A percentile compares a stretch with the other conserved stretches of the same genome.
These are phyloP conservation scores for Mycena metata DNA, from an alignment of 768 basidiomycete species.

Conservation along the genomic window DNA sequence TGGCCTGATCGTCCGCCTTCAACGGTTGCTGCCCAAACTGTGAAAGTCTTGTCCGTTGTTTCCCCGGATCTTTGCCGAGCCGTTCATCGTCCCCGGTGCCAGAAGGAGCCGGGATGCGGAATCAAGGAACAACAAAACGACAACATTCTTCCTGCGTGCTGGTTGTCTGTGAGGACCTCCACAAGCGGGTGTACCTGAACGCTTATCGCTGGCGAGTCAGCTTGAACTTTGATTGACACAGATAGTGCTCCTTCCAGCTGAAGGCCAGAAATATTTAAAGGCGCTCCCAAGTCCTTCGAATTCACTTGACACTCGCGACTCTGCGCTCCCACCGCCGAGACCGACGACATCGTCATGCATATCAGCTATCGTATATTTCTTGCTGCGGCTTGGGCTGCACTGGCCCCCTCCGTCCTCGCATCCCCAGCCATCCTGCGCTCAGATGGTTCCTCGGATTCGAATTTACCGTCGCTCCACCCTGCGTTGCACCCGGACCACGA, in stretches of 20 bases:
- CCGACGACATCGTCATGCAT: constrained; percentile 2
- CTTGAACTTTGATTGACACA: constrained; percentile 5
- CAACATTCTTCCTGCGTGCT: not conserved
- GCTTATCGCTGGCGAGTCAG: constrained; percentile 5
- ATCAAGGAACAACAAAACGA: no score
- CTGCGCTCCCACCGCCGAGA: not conserved
- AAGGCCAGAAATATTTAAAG: constrained; percentile 4
- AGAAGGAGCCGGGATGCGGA: no score
- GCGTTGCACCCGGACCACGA: not conserved
- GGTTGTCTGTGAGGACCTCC: not conserved
- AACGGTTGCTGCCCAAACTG: no score
- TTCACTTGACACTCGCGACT: not conserved
- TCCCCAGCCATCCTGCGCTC: no score
- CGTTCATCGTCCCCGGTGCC: no score
- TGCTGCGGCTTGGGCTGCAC: constrained; percentile 1
- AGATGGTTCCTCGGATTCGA: no score
- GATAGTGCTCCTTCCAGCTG: constrained; percentile 1
- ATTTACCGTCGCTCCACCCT: no score
- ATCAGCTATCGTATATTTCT: not conserved
- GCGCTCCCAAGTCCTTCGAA: not conserved
- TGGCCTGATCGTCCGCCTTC: no score
- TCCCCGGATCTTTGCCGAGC: no score
- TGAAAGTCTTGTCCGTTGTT: no score
- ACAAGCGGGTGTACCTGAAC: constrained; percentile 7
- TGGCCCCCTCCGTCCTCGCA: constrained; percentile 5